Evolutionary conservation across 2,329 filamentous ascomycete species (phyloP), one percentile per base, ranked within the genome.

Genomic region (Fusarium humuli): DNA sequence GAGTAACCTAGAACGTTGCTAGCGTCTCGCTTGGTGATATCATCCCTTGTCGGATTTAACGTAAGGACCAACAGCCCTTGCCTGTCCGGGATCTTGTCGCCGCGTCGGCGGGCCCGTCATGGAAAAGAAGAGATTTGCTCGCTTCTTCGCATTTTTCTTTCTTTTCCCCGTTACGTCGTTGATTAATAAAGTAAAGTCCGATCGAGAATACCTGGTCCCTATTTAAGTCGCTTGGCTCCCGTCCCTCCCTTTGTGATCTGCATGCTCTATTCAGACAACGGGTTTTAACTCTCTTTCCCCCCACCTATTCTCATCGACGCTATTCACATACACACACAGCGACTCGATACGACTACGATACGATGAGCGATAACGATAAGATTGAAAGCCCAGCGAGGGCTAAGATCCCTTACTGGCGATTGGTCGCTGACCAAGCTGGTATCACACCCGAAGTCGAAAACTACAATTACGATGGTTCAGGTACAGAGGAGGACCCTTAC

Each of bases 391-490:
- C 68, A 22, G 68, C 64, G 30, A 59, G 56, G 68, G 53, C 52
- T 12, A 65, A 41, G 44, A 70, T 70, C 18, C 68, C 68, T 13
- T 70, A 71, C 48, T 71, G 68, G 68, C 68, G 68, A 22, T 52
- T 70, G 30, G 68, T 70, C 20, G 44, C 60, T 32, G 68, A 70
- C 23, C 68, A 70, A 34, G 52, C 68, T 20, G 68, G 68, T n/a
- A 49, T 70, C 13, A 70, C 68, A 42, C 68, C 68, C 13, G 68
- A 65, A 40, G 68, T 70, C 57, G 32, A 23, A 27, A 64, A 71
- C 49, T 61, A 61, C 68, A 70, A 71, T 22, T 70, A 70, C 34
- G 58, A 71, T 29, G 68, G 68, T 11, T 65, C 64, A 27, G 68
- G 68, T 47, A 70, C 68, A 25, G 64, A 71, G 25, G 57, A 69